A percentile compares a stretch with the other conserved stretches of the same genome.
These are phyloP conservation scores for Firmiana major DNA, from an alignment of 345 rosid species.

Conservation along the genomic window DNA sequence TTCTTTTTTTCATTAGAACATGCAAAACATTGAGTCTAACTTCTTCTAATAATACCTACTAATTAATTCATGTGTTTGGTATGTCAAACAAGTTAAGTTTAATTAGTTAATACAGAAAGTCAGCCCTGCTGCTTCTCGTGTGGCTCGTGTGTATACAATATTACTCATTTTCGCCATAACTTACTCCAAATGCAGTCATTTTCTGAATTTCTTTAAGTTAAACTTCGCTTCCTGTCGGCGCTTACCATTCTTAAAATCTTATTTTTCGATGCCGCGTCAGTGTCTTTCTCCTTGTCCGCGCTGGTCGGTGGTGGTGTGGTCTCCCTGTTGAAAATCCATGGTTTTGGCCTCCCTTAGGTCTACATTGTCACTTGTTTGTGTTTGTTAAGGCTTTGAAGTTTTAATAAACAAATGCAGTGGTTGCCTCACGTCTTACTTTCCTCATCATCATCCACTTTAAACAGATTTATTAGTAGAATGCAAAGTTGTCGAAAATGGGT, in stretches of 20 bases:
- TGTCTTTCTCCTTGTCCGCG: neutral
- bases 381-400: too few species aligned
- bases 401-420: too few species aligned
- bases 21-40: neutral
- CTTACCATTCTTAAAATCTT: neutral
- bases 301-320: neutral
- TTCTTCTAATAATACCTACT: neutral
- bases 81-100: neutral
- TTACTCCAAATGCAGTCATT: neutral
- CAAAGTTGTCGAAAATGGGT: neutral
- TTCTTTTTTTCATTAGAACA: neutral
- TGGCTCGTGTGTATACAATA: neutral
- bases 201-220: neutral
- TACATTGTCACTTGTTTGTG: too few species aligned
- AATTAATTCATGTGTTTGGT: neutral
- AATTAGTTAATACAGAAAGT: neutral
- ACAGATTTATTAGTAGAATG: neutral
- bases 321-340: neutral
- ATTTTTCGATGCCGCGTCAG: neutral
- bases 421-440: too few species aligned
- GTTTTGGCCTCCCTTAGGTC: neutral
- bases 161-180: neutral
- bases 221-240: neutral
- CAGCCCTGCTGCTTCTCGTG: neutral
- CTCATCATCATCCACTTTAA: neutral